These are phyloP conservation scores for Dothistroma pini DNA, from an alignment of 2,329 filamentous ascomycete species.

Conservation along the genomic window DNA sequence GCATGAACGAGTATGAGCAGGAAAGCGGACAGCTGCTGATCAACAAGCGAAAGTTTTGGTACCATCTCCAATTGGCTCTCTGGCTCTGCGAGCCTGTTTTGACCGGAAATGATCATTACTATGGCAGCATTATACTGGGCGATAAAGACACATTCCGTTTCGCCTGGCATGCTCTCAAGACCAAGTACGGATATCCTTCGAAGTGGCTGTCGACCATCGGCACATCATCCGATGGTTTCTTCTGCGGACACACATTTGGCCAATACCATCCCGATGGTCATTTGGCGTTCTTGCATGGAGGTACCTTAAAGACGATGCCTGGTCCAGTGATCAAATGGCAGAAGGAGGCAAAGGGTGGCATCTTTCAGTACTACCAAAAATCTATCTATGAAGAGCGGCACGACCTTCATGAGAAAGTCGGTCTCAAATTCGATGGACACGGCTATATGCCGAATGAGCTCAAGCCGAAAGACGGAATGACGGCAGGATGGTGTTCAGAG, in stretches of 20 bases:
- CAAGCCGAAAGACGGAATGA: conserved; percentile 14
- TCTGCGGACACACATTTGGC: conserved; percentile 36
- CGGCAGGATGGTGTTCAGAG: conserved; percentile 25
- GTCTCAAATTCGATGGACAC: conserved; percentile 17
- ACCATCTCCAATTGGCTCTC: conserved; percentile 38
- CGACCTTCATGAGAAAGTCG: conserved; percentile 13
- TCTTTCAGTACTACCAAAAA: conserved; percentile 34
- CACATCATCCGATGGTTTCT: conserved; percentile 23
- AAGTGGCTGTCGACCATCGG: conserved; percentile 35
- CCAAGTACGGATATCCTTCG: conserved; percentile 30
- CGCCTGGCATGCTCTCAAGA: conserved; percentile 37
- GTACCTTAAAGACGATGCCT: conserved; percentile 32
- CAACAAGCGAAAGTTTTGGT: conserved; percentile 38
- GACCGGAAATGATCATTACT: conserved; percentile 19
- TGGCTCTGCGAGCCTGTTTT: conserved; percentile 32
- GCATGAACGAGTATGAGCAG: conserved; percentile 35
- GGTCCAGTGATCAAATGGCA: conserved; percentile 29
- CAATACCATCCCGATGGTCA: conserved; percentile 35
- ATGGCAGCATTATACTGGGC: conserved; percentile 34
- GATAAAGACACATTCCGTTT: conserved; percentile 40
- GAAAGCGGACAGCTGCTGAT: conserved; percentile 38
- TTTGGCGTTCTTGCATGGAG: conserved; percentile 35
- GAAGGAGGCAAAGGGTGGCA: conserved; percentile 25
- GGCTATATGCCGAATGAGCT: conserved; percentile 14
- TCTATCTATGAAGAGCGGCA: conserved; percentile 18